Evolutionary conservation across 1,284 basidiomycete species (phyloP), one percentile per base, ranked within the genome.

Genomic region (Moniliophthora roreri): DNA sequence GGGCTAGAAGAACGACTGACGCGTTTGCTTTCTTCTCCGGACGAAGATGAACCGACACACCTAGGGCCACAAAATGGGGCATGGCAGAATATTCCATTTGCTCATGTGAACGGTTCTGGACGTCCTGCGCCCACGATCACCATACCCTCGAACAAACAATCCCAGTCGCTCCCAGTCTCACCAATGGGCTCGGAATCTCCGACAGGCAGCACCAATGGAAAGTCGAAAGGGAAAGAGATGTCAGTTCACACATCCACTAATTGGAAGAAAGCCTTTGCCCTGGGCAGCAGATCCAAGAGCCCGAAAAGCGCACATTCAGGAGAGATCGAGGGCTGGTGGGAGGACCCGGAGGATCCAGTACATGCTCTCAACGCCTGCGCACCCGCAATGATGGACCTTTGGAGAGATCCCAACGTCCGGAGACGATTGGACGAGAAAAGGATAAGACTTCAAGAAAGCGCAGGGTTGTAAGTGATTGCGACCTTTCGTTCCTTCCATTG

Each of bases 241-340:
- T 72, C 80, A 4, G 79, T 91, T 26, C 84, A 82, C 47, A 77
- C 80, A 45, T 80, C 80, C 15, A 77, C 70, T 34, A 86, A 87
- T 58, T 91, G 89, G 89, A 88, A 88, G 69, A 84, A 85, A 66
- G 72, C 79, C 0, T 82, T 91, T 60, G 71, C 79, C 28, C 71
- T 88, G 23, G 78, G 79, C n/a, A 75, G 73, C 50, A 79, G 68
- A 60, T 77, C 80, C 44, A 82, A 80, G 68, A 85, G 80, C 63
- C 82, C 83, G 6, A 85, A 85, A 73, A 82, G 77, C 58, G 77
- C 79, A 28, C 80, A 85, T 63, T 78, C 82, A 20, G 84, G 83
- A 50, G 85, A 88, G 67, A 78, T 89, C 48, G 79, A 80, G 61
- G 86, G 85, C 15, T 90, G 88, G 87, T 91, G 88, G 88, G 88